Evolutionary conservation across 2,329 filamentous ascomycete genomes (phyloP).

Genomic region (Epichloe typhina): DNA sequence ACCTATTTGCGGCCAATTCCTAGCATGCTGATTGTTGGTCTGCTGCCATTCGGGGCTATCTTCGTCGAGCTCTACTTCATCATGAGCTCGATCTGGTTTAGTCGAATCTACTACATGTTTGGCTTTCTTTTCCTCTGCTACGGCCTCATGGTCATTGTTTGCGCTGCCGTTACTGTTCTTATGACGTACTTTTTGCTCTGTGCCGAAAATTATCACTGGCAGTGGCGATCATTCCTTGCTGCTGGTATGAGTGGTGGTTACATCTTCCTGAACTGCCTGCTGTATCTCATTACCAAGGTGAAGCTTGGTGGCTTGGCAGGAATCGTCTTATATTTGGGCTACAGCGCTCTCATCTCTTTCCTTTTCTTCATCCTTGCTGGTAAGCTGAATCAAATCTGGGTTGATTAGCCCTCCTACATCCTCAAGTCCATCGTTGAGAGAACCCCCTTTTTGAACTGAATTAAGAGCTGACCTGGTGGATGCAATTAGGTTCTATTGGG

Average conservation of each 20-base stretch:
- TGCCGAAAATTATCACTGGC: constrained; percentile 97
- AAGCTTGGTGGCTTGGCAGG: constrained; percentile 75
- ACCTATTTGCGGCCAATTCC: constrained; percentile 79
- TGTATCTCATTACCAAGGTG: constrained; percentile 84
- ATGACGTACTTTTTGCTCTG: constrained; percentile 96
- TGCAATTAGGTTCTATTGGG: constrained; percentile 67
- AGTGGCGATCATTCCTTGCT: constrained; percentile 89
- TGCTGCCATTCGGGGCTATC: constrained; percentile 90
- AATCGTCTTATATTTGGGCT: constrained; percentile 84
- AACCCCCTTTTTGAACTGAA: constrained; percentile 60
- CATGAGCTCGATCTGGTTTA: constrained; percentile 98
- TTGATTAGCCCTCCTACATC: constrained; percentile 8
- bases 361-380: constrained; percentile 90
- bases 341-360: constrained; percentile 78
- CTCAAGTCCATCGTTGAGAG: too few relatives aligned
- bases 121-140: constrained; percentile 98
- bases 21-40: constrained; percentile 81
- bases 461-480: constrained; percentile 19
- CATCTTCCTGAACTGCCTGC: constrained; percentile 79
- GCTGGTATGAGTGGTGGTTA: constrained; percentile 84
- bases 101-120: constrained; percentile 99
- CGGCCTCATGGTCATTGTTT: constrained; percentile 91
- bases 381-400: constrained; percentile 30
- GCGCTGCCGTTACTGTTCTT: constrained; percentile 79
- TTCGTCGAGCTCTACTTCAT: constrained; percentile 99